Evolutionary conservation across 768 basidiomycete species (phyloP), one percentile per base, ranked within the genome.

Genomic region (Amanita pallidorosea): DNA sequence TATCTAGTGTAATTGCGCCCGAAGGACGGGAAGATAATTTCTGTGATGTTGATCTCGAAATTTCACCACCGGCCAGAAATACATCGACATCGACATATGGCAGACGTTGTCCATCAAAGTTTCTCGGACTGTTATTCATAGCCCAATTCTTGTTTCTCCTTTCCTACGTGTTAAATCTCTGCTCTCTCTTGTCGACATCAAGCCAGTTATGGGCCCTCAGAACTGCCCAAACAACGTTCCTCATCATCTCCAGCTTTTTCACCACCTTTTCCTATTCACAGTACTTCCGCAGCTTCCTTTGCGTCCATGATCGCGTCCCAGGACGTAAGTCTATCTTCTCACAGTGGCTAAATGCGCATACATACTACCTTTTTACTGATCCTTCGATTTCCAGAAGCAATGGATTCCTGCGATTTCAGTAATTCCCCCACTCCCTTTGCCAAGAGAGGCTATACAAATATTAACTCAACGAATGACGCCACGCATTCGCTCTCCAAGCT

Each of bases 121-220:
- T 51, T 17, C 41, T 33, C 13, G 22, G 18, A 13, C 5, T 51
- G 11, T 23, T 42, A 34, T 41, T 50, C 29, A 34, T 18, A 17
- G 27, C 27, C 23, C 49, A 51, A 51, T 44, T 51, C 23, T 31
- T 44, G 6, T 51, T 51, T n/a, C 43, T 51, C 23, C 11, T 51
- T 4, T 51, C 42, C n/a, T 43, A 13, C n/a, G 25, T 51, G 15
- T 23, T 51, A 12, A 3, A 17, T 33, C 41, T 51, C 25, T 29
- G 27, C n/a, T n/a, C 23, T 34, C 9, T 23, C 5, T 18, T 22
- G 6, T 31, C 22, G 12, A 31, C 31, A 31, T 31, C 31, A 11
- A 7, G 3, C 31, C 31, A 31, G 11, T 31, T 31, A 12, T 31
- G 31, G 49, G 31, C 33, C 1, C 43, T 51, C 20, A 34, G 27